Evolutionary conservation across 1,284 basidiomycete species (phyloP).

Genomic region (Irpex sp.): DNA sequence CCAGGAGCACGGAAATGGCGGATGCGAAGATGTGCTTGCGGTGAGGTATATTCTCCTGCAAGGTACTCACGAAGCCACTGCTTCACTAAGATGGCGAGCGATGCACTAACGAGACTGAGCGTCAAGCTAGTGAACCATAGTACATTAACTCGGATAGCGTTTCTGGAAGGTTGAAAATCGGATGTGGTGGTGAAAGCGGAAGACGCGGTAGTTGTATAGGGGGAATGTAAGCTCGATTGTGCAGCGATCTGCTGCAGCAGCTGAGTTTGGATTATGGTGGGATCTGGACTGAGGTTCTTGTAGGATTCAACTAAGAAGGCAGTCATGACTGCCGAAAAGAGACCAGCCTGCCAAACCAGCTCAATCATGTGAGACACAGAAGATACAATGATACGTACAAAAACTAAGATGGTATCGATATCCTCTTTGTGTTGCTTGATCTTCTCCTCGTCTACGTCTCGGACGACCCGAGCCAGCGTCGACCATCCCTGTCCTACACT

Average conservation of each 20-base stretch:
- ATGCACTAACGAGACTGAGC: slow-evolving; percentile 14
- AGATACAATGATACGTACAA: slow-evolving; percentile 6
- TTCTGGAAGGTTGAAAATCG: background rate
- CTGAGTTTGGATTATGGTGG: background rate
- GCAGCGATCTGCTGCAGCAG: slow-evolving; percentile 1
- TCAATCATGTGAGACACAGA: background rate
- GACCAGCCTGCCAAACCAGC: slow-evolving; percentile 9
- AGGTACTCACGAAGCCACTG: slow-evolving; percentile 18
- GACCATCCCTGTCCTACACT: no score
- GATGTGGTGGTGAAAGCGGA: background rate
- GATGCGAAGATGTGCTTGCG: slow-evolving; percentile 7
- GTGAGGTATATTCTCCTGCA: background rate
- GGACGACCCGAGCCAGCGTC: background rate
- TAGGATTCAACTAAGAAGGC: slow-evolving; percentile 16
- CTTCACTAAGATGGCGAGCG: slow-evolving; percentile 17
- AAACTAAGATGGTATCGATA: slow-evolving; percentile 13
- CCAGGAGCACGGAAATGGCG: slow-evolving; percentile 11
- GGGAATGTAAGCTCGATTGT: background rate
- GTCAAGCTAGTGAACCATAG: slow-evolving; percentile 18
- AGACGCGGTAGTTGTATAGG: no score
- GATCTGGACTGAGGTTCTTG: slow-evolving; percentile 2
- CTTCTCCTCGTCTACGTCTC: background rate
- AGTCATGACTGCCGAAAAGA: slow-evolving; percentile 17
- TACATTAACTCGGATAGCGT: slow-evolving; percentile 7
- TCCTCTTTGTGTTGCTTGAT: slow-evolving; percentile 1